Conservation (phyloP, 2,329 filamentous ascomycete species). For the Cytospora paraplurivora region DNA sequence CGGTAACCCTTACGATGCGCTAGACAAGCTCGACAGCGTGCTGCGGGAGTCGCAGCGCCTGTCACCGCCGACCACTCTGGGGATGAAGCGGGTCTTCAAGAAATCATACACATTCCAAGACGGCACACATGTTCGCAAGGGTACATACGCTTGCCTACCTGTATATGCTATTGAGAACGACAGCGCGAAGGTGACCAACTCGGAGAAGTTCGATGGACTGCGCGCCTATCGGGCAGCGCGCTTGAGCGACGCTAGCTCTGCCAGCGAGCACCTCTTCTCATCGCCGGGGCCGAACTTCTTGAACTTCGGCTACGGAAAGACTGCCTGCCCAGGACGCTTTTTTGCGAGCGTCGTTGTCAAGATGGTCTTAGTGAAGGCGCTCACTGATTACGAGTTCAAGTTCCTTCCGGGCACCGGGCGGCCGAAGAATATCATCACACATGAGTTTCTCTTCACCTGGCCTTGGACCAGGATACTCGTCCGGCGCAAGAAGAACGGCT, state of each 20-base stretch:
- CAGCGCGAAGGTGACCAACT: slow-evolving; percentile 34
- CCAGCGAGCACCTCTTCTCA: background rate
- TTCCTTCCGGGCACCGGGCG: slow-evolving; percentile 30
- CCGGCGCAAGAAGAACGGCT: background rate
- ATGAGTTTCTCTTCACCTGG: slow-evolving; percentile 33
- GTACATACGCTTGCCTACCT: slow-evolving; percentile 26
- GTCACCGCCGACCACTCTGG: background rate
- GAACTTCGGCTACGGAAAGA: slow-evolving; percentile 41
- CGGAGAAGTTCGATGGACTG: slow-evolving; percentile 38
- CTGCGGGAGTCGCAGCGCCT: slow-evolving; percentile 3
- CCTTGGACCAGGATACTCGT: slow-evolving; percentile 29
- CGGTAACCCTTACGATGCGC: slow-evolving; percentile 1
- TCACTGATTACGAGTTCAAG: slow-evolving; percentile 36
- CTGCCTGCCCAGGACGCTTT: slow-evolving; percentile 40
- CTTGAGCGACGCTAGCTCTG: slow-evolving; percentile 21
- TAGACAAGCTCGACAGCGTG: slow-evolving; percentile 3
- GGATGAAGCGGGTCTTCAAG: slow-evolving; percentile 2
- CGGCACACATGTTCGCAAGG: slow-evolving; percentile 13
- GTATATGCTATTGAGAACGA: slow-evolving; percentile 35
- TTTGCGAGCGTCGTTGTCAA: slow-evolving; percentile 38
- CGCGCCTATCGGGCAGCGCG: slow-evolving; percentile 38
- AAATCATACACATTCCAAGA: slow-evolving; percentile 1
- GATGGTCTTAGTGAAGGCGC: slow-evolving; percentile 35
- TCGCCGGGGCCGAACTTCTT: slow-evolving; percentile 37
- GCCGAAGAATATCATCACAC: slow-evolving; percentile 30